Conservation (phyloP, 1,284 basidiomycete species). For the Golubevia sp. region DNA sequence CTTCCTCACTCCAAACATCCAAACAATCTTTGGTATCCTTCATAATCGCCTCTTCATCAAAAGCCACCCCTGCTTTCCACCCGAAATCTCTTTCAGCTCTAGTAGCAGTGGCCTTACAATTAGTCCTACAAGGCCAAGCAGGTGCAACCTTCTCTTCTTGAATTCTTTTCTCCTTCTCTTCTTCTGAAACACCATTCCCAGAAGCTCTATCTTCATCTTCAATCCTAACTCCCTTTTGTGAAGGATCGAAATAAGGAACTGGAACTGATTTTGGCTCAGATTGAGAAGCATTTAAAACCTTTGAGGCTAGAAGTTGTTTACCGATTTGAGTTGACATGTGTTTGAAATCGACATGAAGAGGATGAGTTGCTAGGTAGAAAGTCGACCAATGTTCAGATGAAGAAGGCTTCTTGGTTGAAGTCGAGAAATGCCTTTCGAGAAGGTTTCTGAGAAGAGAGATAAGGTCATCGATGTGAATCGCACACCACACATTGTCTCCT, state of each 20-base stretch:
- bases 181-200: too few species aligned
- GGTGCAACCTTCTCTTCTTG: constrained; percentile 12
- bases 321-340: constrained; percentile 10
- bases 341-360: constrained; percentile 6
- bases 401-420: not conserved
- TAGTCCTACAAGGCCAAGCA: constrained; percentile 17
- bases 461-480: constrained; percentile 10
- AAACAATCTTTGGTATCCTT: constrained; percentile 7
- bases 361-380: constrained; percentile 14
- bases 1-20: not conserved
- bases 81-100: constrained; percentile 10
- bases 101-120: constrained; percentile 2
- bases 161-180: too few species aligned
- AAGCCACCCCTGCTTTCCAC: constrained; percentile 5
- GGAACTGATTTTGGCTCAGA: constrained; percentile 7
- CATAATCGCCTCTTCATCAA: constrained; percentile 1
- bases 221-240: constrained; percentile 14
- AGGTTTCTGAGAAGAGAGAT: constrained; percentile 3
- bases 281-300: constrained; percentile 5
- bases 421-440: not conserved
- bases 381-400: not conserved
- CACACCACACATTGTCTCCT: constrained; percentile 13
- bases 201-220: constrained; percentile 8
- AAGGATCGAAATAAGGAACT: constrained; percentile 4
- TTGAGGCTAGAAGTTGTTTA: not conserved